These are phyloP conservation scores for Trichopus zeylanicus DNA, from an alignment of 116 monocot species.

Conservation along the genomic window DNA sequence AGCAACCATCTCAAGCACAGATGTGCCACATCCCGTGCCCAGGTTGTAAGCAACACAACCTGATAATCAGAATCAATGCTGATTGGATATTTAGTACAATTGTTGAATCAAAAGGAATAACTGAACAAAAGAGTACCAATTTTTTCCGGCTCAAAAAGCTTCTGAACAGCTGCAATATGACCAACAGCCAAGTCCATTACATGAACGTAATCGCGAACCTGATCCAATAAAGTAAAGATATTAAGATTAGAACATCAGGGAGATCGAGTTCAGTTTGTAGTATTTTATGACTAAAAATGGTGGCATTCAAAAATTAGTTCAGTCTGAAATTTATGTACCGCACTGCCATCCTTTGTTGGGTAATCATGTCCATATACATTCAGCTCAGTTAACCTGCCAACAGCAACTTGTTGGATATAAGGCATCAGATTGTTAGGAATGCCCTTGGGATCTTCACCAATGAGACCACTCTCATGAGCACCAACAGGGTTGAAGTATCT, in stretches of 20 bases:
- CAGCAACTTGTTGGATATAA: slow-evolving; percentile 80
- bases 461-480: slow-evolving; percentile 72
- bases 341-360: slow-evolving; percentile 74
- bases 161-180: slow-evolving; percentile 64
- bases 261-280: no score
- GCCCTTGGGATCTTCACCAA: slow-evolving; percentile 86
- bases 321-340: slow-evolving; percentile 29
- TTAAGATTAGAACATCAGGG: no score
- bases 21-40: slow-evolving; percentile 70
- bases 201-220: slow-evolving; percentile 86
- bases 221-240: slow-evolving; percentile 3
- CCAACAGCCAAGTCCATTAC: slow-evolving; percentile 87
- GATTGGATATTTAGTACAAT: not conserved
- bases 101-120: not conserved
- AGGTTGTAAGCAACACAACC: slow-evolving; percentile 81
- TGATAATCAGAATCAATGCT: slow-evolving; percentile 8
- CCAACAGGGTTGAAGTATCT: slow-evolving; percentile 87
- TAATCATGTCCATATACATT: slow-evolving; percentile 82
- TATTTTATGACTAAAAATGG: no score
- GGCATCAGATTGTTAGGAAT: slow-evolving; percentile 87
- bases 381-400: slow-evolving; percentile 57
- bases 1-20: slow-evolving; percentile 83
- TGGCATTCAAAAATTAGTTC: not conserved
- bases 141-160: slow-evolving; percentile 46
- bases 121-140: slow-evolving; percentile 24